Base-by-base conservation (phyloP, 495 filamentous ascomycete species). In the Polyplosphaeria fusca region DNA sequence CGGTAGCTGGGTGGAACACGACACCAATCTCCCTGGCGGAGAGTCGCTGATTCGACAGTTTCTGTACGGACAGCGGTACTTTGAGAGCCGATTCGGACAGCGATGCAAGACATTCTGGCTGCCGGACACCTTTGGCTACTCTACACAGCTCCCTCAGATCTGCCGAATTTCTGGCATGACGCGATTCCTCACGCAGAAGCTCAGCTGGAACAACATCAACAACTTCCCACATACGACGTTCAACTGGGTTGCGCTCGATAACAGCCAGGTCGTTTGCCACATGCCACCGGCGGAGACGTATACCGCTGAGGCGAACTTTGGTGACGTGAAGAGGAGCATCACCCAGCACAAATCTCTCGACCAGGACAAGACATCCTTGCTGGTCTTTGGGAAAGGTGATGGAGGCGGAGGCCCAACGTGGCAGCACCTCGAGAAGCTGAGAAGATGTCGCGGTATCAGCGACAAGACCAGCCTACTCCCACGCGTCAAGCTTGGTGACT, bases 181-280 rank as follows among this genome's bases (percentile, higher is more conserved):
- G 49, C 82, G 93, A 26, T 98, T 98, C 75, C 88, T 98, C 61
- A 98, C 93, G 1, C 93, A 98, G 72, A 98, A 98, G 73, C 79
- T 98, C 32, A 87, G 84, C 69, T 89, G 85, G 86, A 98, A 98
- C 71, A 97, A 97, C 70, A 96, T 98, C 77, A 97, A 98, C 75
- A 95, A 87, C 55, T 98, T 98, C 73, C 93, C 93, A 1, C 93
- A 97, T 63, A 96, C 92, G 1, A 97, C 93, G 0, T 98, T 98
- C 77, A 93, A 93, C 65, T 98, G 93, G 93, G 91, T 98, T 18
- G 77, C 89, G 1, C 81, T 96, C 23, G 93, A 98, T 67, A 91
- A 92, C 16, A 94, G 87, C 56, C 93, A 98, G 65, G 93, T 98
- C 39, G 79, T 98, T 47, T 96, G 92, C 70, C 93, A 98, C 69